These are phyloP conservation scores for Fonsecaea multimorphosa DNA, from an alignment of 2,329 filamentous ascomycete genomes.

Conservation along the genomic window DNA sequence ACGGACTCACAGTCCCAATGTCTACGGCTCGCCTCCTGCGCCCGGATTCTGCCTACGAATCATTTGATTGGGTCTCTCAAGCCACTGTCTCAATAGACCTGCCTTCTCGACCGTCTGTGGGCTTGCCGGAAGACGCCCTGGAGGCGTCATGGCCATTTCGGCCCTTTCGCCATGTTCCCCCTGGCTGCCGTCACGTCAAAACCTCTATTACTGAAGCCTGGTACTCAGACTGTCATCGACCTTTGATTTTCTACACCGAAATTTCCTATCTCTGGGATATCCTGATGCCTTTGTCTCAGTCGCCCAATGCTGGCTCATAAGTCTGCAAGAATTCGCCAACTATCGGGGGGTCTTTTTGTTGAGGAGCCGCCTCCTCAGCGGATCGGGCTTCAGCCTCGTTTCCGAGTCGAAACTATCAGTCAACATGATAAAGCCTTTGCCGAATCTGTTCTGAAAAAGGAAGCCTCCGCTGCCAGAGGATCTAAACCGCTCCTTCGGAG, in stretches of 20 bases:
- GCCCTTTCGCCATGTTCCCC: neutral
- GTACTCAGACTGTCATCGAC: neutral
- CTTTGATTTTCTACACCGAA: constrained; percentile 1
- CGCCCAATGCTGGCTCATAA: constrained; percentile 18
- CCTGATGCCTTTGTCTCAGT: neutral
- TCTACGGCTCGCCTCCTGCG: constrained; percentile 13
- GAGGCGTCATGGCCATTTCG: constrained; percentile 1
- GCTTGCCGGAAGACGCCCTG: constrained; percentile 10
- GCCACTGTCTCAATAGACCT: constrained; percentile 14
- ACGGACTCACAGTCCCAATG: neutral
- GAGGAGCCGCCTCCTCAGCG: constrained; percentile 11
- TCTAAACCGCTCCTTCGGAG: constrained; percentile 23
- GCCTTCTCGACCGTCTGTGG: neutral
- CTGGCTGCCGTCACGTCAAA: constrained; percentile 7
- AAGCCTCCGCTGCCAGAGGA: constrained; percentile 12
- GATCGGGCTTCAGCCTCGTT: constrained; percentile 22
- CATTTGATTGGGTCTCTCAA: constrained; percentile 8
- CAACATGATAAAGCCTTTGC: constrained; percentile 23
- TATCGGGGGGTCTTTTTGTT: constrained; percentile 7
- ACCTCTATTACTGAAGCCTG: constrained; percentile 1
- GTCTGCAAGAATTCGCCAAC: constrained; percentile 14
- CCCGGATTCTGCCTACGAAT: neutral
- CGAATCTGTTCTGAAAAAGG: constrained; percentile 18
- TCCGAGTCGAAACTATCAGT: constrained; percentile 19
- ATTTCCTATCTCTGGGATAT: neutral